These are phyloP conservation scores for Jatropha curcas DNA, from an alignment of 345 rosid species.

Conservation along the genomic window DNA sequence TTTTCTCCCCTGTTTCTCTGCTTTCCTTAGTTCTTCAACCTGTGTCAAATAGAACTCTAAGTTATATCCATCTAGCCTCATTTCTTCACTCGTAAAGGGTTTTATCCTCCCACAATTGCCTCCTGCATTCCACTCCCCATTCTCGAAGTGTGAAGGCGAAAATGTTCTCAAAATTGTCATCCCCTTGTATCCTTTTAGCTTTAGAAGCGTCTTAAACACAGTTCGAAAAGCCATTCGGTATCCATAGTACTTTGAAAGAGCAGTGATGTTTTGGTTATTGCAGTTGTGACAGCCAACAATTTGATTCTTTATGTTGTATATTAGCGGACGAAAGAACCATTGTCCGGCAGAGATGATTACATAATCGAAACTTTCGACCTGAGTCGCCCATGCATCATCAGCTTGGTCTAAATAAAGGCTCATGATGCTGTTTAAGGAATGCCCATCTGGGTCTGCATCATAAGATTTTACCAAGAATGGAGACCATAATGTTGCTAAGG, in stretches of 20 bases:
- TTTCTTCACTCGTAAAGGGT: constrained; percentile 47
- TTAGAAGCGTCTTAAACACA: constrained; percentile 43
- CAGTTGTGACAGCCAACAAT: constrained; percentile 49
- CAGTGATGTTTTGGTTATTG: constrained; percentile 30
- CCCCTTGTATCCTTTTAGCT: constrained; percentile 38
- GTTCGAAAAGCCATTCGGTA: constrained; percentile 64
- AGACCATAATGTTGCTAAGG: constrained; percentile 50
- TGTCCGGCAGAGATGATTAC: constrained; percentile 57
- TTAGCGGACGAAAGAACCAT: constrained; percentile 57
- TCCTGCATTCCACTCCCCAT: constrained; percentile 66
- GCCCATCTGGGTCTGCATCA: constrained; percentile 44
- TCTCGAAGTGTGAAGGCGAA: constrained; percentile 64
- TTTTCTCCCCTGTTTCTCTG: constrained; percentile 42
- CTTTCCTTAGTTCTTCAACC: constrained; percentile 39
- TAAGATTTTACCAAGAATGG: constrained; percentile 51
- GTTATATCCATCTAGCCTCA: constrained; percentile 43
- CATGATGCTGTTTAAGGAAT: constrained; percentile 39
- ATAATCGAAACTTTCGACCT: constrained; percentile 43
- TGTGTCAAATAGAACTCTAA: constrained; percentile 47
- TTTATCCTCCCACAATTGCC: constrained; percentile 61
- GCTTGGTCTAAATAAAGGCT: constrained; percentile 50
- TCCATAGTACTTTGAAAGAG: constrained; percentile 39
- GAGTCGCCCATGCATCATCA: constrained; percentile 45
- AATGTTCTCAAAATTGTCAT: constrained; percentile 48
- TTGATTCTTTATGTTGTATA: constrained; percentile 34